Evolutionary conservation across 371 early-diverging fungal genomes (phyloP), one percentile per base, ranked within the genome.

Genomic region (Syncephalastrum racemosum): DNA sequence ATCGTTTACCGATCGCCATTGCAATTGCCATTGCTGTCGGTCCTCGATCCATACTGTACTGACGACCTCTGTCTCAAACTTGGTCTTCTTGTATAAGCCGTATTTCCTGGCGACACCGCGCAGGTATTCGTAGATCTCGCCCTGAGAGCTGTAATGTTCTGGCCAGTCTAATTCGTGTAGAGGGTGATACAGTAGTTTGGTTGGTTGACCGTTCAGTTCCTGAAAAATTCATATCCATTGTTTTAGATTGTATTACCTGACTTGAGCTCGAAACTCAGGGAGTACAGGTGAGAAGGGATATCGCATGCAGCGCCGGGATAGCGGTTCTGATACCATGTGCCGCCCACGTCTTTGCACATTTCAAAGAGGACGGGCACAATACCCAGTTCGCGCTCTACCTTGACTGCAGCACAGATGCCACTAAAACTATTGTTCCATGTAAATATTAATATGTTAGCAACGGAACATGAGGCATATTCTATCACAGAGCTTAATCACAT

Each of bases 311-410:
- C 71, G 0, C 85, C 87, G n/a, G 85, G 86, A 50, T 86, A 86
- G 0, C 62, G 79, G 60, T 86, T 88, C 22, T 66, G 57, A 50
- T 70, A 68, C 88, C 88, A 88, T 5, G 83, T 84, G 7, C 86
- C 88, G 1, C 85, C 86, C 15, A 86, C 63, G 25, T 77, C 81
- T 3, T 67, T 61, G 19, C 70, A 70, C 23, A 71, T 66, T 53
- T 88, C 88, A 63, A 76, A 85, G n/a, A n/a, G n/a, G n/a, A n/a
- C n/a, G n/a, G n/a, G n/a, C n/a, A 88, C 58, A 24, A 82, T 60
- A 20, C 75, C 73, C 42, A 85, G 53, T 40, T 81, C 58, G n/a
- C 79, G 71, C 59, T 77, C 65, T 0, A 84, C 62, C 16, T 79
- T 74, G 31, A 84, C 77, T 3, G 80, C 85, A 16, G 86, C 77